phyloP scores from a whole-genome alignment of 257 asterid genomes.

The Euphrasia confusa region DNA sequence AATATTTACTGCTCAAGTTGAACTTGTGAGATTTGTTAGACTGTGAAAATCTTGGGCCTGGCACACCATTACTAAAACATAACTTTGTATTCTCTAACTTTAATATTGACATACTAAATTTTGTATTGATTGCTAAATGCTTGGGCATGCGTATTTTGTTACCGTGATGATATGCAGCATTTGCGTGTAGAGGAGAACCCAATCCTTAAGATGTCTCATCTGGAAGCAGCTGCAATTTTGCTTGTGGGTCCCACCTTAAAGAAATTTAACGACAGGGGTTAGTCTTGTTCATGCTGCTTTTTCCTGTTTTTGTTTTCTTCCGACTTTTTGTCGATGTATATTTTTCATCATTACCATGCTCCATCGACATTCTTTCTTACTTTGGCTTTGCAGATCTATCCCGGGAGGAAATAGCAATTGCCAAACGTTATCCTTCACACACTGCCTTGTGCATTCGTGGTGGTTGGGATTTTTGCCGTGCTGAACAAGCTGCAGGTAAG shows the following conservation, averaged over 20 bases:
- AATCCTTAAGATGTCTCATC: slow-evolving; percentile 82
- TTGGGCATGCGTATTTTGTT: slow-evolving; percentile 8
- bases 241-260: slow-evolving; percentile 94
- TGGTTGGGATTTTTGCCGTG: slow-evolving; percentile 95
- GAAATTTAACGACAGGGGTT: slow-evolving; percentile 95
- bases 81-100: slow-evolving; percentile 9
- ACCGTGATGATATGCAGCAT: slow-evolving; percentile 60
- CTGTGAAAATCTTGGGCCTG: neutral
- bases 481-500: slow-evolving; percentile 87
- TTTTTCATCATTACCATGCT: neutral
- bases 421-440: slow-evolving; percentile 91
- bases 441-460: slow-evolving; percentile 82
- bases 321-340: neutral
- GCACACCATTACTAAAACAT: slow-evolving; percentile 4
- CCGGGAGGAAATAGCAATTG: slow-evolving; percentile 65
- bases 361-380: slow-evolving; percentile 11
- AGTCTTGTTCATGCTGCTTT: slow-evolving; percentile 12
- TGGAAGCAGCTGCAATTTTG: slow-evolving; percentile 92
- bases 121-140: slow-evolving; percentile 16
- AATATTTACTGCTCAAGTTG: no score
- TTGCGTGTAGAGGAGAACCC: slow-evolving; percentile 99
- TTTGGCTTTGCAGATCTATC: slow-evolving; percentile 64
- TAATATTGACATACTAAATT: neutral
- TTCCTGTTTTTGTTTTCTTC: slow-evolving; percentile 3
- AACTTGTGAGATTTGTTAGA: neutral